These are phyloP conservation scores for Trypanosoma theileri DNA, from an alignment of 208 protist genomes.

Conservation along the genomic window DNA sequence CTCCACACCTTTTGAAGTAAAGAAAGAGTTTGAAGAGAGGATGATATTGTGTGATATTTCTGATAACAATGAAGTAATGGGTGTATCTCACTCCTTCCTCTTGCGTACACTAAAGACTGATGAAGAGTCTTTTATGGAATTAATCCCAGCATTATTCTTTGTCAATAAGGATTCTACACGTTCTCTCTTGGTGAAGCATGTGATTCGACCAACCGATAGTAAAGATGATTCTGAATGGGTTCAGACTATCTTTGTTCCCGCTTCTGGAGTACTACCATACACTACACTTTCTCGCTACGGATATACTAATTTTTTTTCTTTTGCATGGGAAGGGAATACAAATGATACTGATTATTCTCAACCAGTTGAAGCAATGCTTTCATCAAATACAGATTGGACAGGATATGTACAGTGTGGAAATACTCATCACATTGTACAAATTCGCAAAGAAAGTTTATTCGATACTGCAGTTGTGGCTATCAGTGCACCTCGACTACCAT, in stretches of 20 bases:
- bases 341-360: background rate
- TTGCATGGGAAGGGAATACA: constrained; percentile 25
- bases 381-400: constrained; percentile 36
- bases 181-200: constrained; percentile 21
- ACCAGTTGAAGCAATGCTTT: constrained; percentile 34
- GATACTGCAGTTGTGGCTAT: constrained; percentile 55
- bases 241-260: constrained; percentile 9
- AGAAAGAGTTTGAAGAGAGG: constrained; percentile 13
- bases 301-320: constrained; percentile 42
- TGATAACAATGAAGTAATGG: background rate
- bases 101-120: constrained; percentile 11
- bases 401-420: constrained; percentile 44
- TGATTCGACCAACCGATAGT: background rate
- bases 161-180: constrained; percentile 15
- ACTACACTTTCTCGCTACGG: constrained; percentile 36
- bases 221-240: constrained; percentile 3
- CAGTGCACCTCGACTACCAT: constrained; percentile 31
- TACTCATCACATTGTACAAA: constrained; percentile 25
- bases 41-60: constrained; percentile 2
- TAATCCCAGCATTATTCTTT: constrained; percentile 22
- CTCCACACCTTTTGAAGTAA: constrained; percentile 24
- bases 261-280: constrained; percentile 13
- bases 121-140: constrained; percentile 7
- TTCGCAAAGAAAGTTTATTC: constrained; percentile 41
- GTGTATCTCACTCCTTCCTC: constrained; percentile 20